These are phyloP conservation scores for Lachnellula arida DNA, from an alignment of 2,329 filamentous ascomycete genomes.

Conservation along the genomic window DNA sequence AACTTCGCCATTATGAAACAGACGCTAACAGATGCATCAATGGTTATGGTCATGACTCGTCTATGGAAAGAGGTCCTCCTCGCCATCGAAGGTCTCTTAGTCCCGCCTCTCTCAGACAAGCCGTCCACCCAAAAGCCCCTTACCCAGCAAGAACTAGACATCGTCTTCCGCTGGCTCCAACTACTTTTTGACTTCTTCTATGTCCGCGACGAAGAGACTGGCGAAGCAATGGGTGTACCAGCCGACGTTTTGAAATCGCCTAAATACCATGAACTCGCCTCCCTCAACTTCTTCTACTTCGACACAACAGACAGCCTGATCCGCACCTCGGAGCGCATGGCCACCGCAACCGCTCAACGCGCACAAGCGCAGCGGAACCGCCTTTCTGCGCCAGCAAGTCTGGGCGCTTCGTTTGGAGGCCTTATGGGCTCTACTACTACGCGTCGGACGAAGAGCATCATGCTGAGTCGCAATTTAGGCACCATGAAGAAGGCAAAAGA, in stretches of 20 bases:
- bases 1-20: slow-evolving; percentile 99
- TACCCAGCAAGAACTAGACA: slow-evolving; percentile 81
- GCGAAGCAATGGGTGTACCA: slow-evolving; percentile 82
- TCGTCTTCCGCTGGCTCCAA: slow-evolving; percentile 92
- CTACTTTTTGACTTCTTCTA: slow-evolving; percentile 94
- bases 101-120: slow-evolving; percentile 93
- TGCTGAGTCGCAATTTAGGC: slow-evolving; percentile 89
- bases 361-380: slow-evolving; percentile 70
- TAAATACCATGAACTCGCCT: slow-evolving; percentile 96
- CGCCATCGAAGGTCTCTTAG: slow-evolving; percentile 83
- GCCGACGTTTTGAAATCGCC: slow-evolving; percentile 90
- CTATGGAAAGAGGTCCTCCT: slow-evolving; percentile 96
- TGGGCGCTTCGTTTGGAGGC: slow-evolving; percentile 48
- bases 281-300: slow-evolving; percentile 98
- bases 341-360: slow-evolving; percentile 73
- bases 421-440: slow-evolving; percentile 68
- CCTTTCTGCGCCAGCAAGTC: slow-evolving; percentile 59
- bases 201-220: slow-evolving; percentile 76
- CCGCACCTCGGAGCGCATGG: slow-evolving; percentile 94
- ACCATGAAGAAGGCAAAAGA: slow-evolving; percentile 96
- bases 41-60: slow-evolving; percentile 97
- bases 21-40: slow-evolving; percentile 89
- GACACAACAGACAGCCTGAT: slow-evolving; percentile 87
- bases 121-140: slow-evolving; percentile 80
- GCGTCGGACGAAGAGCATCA: slow-evolving; percentile 70